Base-by-base conservation (phyloP, 2,329 filamentous ascomycete genomes). In the Aspergillus ibericus region DNA sequence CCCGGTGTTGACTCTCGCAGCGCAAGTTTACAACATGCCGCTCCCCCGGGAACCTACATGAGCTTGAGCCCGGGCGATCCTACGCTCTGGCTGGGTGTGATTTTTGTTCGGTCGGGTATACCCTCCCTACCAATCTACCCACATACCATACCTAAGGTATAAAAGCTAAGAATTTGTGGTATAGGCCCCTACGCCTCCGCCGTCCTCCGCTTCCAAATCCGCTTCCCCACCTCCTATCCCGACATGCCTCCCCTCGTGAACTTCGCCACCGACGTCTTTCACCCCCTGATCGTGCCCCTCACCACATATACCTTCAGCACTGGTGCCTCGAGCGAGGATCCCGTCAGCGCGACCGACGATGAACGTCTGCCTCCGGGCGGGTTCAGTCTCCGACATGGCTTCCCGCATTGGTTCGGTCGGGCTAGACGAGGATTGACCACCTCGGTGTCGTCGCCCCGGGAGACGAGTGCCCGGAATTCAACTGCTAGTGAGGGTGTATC, bases 271-370 rank as follows among this genome's bases (percentile, higher is more conserved):
- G 93, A 98, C 72, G 89, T 98, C 66, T 99, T 98, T 75, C 93
- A 99, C 73, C 93, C 93, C 16, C 82, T 99, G 42, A 88, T 98
- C 65, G 92, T 93, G 7, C 93, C 95, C 36, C 82, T 96, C 61
- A 96, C 92, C n/a, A 96, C 92, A 3, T 96, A 96, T 77, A 95
- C 91, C 71, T 96, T 96, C 79, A 90, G 91, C 42, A 92, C 91
- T 61, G 88, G 89, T 58, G 86, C 89, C 35, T 85, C 90, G 61
- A 88, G 87, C 61, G 84, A 85, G 56, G 91, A 90, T 49, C 91
- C 91, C 0, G 88, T 93, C 61, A 93, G 90, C 72, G 91, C 92
- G 8, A 89, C 87, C 1, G 92, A 96, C 67, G 88, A 91, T 34
- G 91, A 96, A 71, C 82, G 90, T 13, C 79, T 97, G 53, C 90